Conservation (phyloP, 345 rosid genomes). For the Alliaria petiolata region DNA sequence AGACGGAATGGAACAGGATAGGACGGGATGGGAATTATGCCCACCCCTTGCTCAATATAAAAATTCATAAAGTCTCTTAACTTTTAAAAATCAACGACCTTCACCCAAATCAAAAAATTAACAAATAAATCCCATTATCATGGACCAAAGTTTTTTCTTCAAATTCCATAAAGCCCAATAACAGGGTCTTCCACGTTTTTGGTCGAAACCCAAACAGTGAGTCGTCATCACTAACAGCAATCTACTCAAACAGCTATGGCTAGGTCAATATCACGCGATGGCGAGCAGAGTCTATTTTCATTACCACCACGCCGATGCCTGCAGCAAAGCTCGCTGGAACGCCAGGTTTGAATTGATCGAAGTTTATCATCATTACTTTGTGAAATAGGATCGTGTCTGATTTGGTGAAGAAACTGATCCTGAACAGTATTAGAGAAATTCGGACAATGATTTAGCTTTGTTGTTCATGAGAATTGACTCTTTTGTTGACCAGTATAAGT, state of each 20-base stretch:
- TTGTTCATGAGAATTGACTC: not conserved
- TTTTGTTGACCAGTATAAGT: not conserved
- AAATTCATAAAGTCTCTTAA: too few species aligned
- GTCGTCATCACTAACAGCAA: not conserved
- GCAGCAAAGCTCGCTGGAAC: constrained; percentile 68
- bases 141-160: too few species aligned
- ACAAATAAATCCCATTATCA: too few species aligned
- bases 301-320: constrained; percentile 73
- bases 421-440: too few species aligned
- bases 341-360: constrained; percentile 52
- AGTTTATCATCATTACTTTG: too few species aligned
- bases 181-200: not conserved
- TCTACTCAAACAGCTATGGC: not conserved
- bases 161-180: not conserved
- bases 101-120: too few species aligned
- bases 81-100: too few species aligned
- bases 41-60: too few species aligned
- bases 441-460: not conserved
- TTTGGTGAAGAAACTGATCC: not conserved
- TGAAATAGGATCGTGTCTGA: not conserved
- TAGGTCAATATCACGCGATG: too few species aligned
- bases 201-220: not conserved
- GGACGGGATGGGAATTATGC: too few species aligned
- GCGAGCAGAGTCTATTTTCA: constrained; percentile 44
- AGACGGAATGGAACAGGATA: too few species aligned